These are phyloP conservation scores for Pyracantha coccinea DNA, from an alignment of 331 rosid species.

Conservation along the genomic window DNA sequence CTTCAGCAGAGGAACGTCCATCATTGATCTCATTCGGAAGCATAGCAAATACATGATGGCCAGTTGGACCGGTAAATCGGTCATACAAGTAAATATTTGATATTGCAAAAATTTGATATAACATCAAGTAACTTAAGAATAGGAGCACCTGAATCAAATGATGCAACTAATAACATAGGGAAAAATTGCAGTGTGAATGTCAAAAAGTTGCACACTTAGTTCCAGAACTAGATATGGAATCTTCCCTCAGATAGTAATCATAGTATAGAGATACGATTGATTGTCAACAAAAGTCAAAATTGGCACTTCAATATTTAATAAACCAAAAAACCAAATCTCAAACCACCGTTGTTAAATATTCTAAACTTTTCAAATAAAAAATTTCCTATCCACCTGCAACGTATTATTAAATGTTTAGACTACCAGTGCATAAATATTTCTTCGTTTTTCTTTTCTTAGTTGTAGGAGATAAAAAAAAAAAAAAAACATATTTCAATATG, in stretches of 20 bases:
- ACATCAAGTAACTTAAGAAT: neutral
- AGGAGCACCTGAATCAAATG: neutral
- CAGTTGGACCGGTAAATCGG: slow-evolving; percentile 28
- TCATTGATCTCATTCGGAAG: slow-evolving; percentile 73
- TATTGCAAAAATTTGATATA: neutral
- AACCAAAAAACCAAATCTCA: neutral
- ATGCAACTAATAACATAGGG: neutral
- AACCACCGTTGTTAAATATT: no score
- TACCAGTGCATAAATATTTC: no score
- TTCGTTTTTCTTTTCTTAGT: no score
- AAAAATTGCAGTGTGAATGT: neutral
- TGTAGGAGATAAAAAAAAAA: no score
- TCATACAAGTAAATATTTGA: neutral
- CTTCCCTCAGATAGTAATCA: neutral
- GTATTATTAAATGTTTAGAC: no score
- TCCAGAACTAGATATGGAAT: neutral
- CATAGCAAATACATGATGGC: slow-evolving; percentile 83
- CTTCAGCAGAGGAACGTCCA: slow-evolving; percentile 53
- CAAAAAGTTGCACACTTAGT: neutral
- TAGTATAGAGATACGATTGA: neutral
- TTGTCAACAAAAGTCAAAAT: neutral
- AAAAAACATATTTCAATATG: neutral
- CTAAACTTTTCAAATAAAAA: no score
- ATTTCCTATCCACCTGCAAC: no score
- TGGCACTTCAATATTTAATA: neutral